Evolutionary conservation across 106 monocot species (phyloP).

Genomic region (Dendrobium huoshanense): DNA sequence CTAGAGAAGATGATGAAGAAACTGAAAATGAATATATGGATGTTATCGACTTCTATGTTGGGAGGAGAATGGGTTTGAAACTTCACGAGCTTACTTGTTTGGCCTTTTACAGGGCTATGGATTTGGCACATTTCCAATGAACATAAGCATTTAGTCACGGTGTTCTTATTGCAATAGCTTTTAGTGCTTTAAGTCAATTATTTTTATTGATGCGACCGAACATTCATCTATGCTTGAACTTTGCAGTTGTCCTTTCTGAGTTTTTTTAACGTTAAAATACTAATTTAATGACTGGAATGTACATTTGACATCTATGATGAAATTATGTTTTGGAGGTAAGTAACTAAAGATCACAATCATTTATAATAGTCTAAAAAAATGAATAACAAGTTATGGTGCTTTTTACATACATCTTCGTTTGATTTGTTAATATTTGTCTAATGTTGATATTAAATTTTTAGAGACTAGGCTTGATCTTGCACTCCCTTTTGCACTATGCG

Average conservation of each 20-base stretch:
- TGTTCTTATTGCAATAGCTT: not conserved
- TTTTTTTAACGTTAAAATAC: not conserved
- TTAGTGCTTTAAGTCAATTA: not conserved
- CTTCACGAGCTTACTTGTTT: constrained; percentile 74
- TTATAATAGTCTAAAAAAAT: too few species aligned
- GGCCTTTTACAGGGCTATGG: constrained; percentile 67
- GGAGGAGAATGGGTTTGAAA: constrained; percentile 47
- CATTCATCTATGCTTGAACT: not conserved
- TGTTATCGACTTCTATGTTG: constrained; percentile 65
- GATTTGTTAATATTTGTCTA: too few species aligned
- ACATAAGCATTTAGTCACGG: constrained; percentile 15
- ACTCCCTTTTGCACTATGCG: too few species aligned
- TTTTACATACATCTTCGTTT: too few species aligned
- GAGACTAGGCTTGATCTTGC: too few species aligned
- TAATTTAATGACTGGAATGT: not conserved
- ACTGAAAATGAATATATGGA: constrained; percentile 37
- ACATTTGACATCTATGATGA: not conserved
- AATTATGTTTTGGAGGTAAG: not conserved
- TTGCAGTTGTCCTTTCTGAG: not conserved
- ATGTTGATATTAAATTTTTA: too few species aligned
- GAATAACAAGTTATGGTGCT: too few species aligned
- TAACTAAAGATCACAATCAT: too few species aligned
- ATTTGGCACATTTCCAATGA: constrained; percentile 58
- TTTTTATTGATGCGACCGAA: not conserved
- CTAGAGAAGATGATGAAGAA: constrained; percentile 25